Base-by-base conservation (phyloP, 352 stramenopile species). In the Pythium brachiatum region DNA sequence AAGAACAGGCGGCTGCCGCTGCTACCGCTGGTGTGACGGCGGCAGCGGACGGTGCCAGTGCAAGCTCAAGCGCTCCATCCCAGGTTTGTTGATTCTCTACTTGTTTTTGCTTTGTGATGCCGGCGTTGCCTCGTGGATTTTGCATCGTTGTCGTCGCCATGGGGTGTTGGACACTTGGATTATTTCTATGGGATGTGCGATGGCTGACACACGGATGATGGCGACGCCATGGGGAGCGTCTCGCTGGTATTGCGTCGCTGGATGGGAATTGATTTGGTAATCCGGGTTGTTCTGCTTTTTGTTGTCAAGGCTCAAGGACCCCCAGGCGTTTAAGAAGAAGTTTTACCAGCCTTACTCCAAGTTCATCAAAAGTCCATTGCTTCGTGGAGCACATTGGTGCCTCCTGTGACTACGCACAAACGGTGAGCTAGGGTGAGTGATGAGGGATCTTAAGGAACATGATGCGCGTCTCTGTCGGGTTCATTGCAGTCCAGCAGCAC, bases 81-180 rank as follows among this genome's bases (percentile, higher is more conserved):
- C 74, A 90, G 81, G 81, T 90, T 89, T 75, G 81, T 90, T 84
- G 53, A 81, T 53, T 21, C 61, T 58, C 26, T 26, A 16, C 27
- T 81, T 48, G 41, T 7, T 54, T 41, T 79, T 46, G 61, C 71
- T 74, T 64, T 74, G 38, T 79, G 47, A 41, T 53, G 38, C 50
- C 59, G 59, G 47, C 59, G 51, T 58, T 60, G 27, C 51, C 59
- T 57, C 43, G 59, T 57, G 50, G 25, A 29, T 52, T 29, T 64
- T 27, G 47, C 51, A 66, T 53, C 39, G 31, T 50, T 51, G 18
- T 57, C 32, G 52, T 31, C 34, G 31, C 20, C 34, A 48, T 48
- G 21, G 41, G 26, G 34, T 39, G 32, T 48, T 51, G 47, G 43
- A 31, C 55, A 29, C 48, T 60, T 64, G 50, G 27, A 47, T n/a